These are phyloP conservation scores for Plasmodium blacklocki DNA, from an alignment of 169 alveolate genomes.

Conservation along the genomic window DNA sequence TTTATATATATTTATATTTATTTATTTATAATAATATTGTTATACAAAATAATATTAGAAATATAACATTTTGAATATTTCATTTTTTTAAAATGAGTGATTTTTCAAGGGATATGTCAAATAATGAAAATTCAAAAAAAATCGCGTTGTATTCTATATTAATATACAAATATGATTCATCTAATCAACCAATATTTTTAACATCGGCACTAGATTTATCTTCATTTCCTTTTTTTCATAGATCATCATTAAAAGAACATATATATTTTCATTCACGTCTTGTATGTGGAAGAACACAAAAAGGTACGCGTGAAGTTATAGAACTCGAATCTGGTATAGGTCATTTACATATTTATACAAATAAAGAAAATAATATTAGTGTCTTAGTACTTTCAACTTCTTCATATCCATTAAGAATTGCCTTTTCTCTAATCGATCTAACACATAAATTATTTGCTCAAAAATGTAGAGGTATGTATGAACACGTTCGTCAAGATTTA, in stretches of 20 bases:
- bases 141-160: conserved; percentile 53
- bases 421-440: conserved; percentile 83
- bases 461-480: conserved; percentile 38
- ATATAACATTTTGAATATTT: background rate
- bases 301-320: conserved; percentile 90
- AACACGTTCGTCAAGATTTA: conserved; percentile 52
- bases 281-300: conserved; percentile 88
- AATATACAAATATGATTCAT: conserved; percentile 49
- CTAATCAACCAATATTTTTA: conserved; percentile 46
- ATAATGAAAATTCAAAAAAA: conserved; percentile 44
- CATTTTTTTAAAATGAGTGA: conserved; percentile 20
- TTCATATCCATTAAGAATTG: conserved; percentile 89
- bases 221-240: conserved; percentile 81
- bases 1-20: too few species aligned
- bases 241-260: conserved; percentile 87
- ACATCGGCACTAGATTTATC: conserved; percentile 57
- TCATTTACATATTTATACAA: conserved; percentile 79
- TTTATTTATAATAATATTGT: too few species aligned
- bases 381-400: conserved; percentile 81
- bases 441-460: conserved; percentile 43
- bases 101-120: conserved; percentile 26
- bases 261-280: conserved; percentile 86
- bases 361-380: conserved; percentile 28
- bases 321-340: conserved; percentile 90
- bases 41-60: too few species aligned